phyloP scores from a whole-genome alignment of 2,329 filamentous ascomycete species.

The Orbilia blumenaviensis region DNA sequence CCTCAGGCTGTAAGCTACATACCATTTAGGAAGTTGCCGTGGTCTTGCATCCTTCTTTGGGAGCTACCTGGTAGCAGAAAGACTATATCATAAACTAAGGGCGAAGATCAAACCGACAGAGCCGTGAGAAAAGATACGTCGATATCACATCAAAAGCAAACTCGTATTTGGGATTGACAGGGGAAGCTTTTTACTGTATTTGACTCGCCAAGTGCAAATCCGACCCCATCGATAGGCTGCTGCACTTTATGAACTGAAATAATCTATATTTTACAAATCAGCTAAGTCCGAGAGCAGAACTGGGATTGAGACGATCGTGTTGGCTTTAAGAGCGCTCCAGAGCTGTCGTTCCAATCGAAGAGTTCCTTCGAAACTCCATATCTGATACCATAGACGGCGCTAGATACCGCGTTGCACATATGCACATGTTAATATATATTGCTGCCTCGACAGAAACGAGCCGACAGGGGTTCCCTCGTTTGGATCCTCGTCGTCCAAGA shows the following conservation, averaged over 20 bases:
- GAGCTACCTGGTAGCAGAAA: background rate
- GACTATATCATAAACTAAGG: background rate
- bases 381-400: background rate
- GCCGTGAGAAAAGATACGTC: too few species aligned
- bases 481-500: too few species aligned
- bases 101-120: background rate
- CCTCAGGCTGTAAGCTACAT: background rate
- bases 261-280: background rate
- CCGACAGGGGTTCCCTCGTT: background rate
- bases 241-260: too few species aligned
- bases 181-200: background rate
- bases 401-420: background rate
- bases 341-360: background rate
- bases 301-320: too few species aligned
- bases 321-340: too few species aligned
- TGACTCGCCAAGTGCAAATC: constrained; percentile 13
- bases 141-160: background rate
- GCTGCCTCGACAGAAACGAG: background rate
- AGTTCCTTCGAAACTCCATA: background rate
- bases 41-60: background rate
- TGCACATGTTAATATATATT: too few species aligned
- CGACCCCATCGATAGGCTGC: background rate
- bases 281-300: background rate
- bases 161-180: background rate
- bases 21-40: constrained; percentile 30